Conservation (phyloP, 345 rosid genomes). For the Crucihimalaya himalaica region DNA sequence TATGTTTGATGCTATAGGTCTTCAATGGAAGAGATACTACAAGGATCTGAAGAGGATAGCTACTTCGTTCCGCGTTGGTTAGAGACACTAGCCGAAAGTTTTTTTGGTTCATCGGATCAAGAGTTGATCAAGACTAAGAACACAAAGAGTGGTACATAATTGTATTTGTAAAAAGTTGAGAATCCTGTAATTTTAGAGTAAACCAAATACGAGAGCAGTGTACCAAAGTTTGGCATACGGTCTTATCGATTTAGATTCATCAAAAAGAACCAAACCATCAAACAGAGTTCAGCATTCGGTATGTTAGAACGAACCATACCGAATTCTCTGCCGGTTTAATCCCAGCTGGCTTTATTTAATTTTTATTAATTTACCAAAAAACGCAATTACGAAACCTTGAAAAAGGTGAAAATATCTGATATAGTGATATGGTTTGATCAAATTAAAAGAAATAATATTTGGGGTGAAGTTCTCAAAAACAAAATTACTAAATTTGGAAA, state of each 20-base stretch:
- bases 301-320: background rate
- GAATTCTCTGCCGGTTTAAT: background rate
- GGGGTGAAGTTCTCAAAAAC: too few species aligned
- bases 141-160: background rate
- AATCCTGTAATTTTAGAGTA: background rate
- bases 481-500: too few species aligned
- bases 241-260: background rate
- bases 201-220: background rate
- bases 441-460: background rate
- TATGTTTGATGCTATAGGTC: constrained; percentile 51
- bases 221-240: background rate
- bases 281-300: background rate
- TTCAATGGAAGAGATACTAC: constrained; percentile 96
- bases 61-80: constrained; percentile 80
- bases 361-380: too few species aligned
- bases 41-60: constrained; percentile 84
- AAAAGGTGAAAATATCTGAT: too few species aligned
- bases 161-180: constrained; percentile 16
- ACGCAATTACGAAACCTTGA: too few species aligned
- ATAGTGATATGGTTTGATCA: background rate
- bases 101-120: background rate
- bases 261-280: background rate
- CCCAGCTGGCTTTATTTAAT: background rate
- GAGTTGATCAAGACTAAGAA: background rate
- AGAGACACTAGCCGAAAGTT: constrained; percentile 19